A percentile compares a stretch with the other conserved stretches of the same genome.
Conservation (phyloP, 2,329 filamentous ascomycete genomes). For the Pleoardoris graminearum region DNA sequence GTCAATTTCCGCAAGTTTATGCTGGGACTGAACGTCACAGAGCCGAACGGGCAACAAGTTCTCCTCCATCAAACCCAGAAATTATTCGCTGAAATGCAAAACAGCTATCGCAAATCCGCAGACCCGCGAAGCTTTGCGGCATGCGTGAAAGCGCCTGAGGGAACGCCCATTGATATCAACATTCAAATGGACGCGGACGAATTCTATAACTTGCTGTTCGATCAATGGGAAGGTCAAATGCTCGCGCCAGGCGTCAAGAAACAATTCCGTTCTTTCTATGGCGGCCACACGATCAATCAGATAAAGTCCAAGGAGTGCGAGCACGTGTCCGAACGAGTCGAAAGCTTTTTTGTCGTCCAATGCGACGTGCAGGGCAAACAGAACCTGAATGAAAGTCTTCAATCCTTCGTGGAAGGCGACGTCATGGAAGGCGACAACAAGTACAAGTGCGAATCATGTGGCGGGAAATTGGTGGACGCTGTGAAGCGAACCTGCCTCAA, state of each 20-base stretch:
- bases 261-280: constrained; percentile 80
- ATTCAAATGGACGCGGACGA: constrained; percentile 98
- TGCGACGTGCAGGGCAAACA: constrained; percentile 94
- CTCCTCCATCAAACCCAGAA: constrained; percentile 77
- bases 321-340: constrained; percentile 87
- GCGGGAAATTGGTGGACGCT: constrained; percentile 80
- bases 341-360: constrained; percentile 92
- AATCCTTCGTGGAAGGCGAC: constrained; percentile 95
- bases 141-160: constrained; percentile 81
- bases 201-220: constrained; percentile 93
- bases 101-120: constrained; percentile 72
- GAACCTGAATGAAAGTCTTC: constrained; percentile 80
- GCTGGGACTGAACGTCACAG: constrained; percentile 58
- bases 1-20: constrained; percentile 84
- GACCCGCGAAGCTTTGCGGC: constrained; percentile 74
- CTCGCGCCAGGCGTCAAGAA: constrained; percentile 68
- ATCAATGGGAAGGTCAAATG: constrained; percentile 86
- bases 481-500: constrained; percentile 92
- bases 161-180: constrained; percentile 78
- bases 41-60: constrained; percentile 61
- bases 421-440: constrained; percentile 98
- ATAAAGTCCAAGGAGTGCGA: constrained; percentile 93
- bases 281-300: constrained; percentile 89
- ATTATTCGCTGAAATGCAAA: constrained; percentile 84
- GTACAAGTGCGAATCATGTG: constrained; percentile 93